phyloP scores from a whole-genome alignment of 805 yeast genomes.

The Cephaloascus albidus region DNA sequence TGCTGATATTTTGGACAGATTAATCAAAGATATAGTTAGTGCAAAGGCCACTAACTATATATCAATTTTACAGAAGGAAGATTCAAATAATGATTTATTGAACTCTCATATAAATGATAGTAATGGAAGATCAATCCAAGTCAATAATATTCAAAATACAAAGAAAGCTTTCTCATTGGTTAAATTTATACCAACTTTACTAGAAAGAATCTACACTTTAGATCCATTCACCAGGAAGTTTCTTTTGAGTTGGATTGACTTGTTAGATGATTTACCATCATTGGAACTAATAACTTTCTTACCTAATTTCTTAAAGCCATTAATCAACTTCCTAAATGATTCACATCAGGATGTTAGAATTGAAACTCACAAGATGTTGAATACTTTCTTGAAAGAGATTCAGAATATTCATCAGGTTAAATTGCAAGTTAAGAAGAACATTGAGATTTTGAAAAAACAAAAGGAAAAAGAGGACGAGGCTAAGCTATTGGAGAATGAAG shows the following conservation, averaged over 20 bases:
- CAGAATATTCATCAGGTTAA: slow-evolving; percentile 67
- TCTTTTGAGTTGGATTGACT: slow-evolving; percentile 85
- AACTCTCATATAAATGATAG: slow-evolving; percentile 37
- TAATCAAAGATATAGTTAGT: slow-evolving; percentile 89
- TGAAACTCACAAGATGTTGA: slow-evolving; percentile 72
- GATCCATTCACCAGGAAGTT: slow-evolving; percentile 91
- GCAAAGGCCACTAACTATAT: slow-evolving; percentile 89
- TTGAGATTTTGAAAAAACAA: slow-evolving; percentile 8
- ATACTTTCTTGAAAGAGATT: slow-evolving; percentile 71
- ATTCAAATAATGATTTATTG: slow-evolving; percentile 13
- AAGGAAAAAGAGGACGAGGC: slow-evolving; percentile 7
- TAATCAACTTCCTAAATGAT: slow-evolving; percentile 71
- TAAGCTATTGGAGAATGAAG: slow-evolving; percentile 10
- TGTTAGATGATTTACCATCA: slow-evolving; percentile 90
- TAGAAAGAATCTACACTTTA: slow-evolving; percentile 84
- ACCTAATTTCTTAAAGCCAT: slow-evolving; percentile 83
- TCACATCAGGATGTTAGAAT: slow-evolving; percentile 81
- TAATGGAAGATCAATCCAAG: slow-evolving; percentile 51
- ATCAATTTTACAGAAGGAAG: slow-evolving; percentile 51
- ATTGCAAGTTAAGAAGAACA: slow-evolving; percentile 28
- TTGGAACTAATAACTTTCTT: slow-evolving; percentile 78
- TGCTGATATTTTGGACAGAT: slow-evolving; percentile 83
- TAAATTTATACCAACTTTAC: slow-evolving; percentile 82
- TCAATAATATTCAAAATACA: slow-evolving; percentile 48
- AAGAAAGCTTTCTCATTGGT: slow-evolving; percentile 72